Evolutionary conservation across 495 filamentous ascomycete species (phyloP), one percentile per base, ranked within the genome.

Genomic region (Opeltia flavorubescens): DNA sequence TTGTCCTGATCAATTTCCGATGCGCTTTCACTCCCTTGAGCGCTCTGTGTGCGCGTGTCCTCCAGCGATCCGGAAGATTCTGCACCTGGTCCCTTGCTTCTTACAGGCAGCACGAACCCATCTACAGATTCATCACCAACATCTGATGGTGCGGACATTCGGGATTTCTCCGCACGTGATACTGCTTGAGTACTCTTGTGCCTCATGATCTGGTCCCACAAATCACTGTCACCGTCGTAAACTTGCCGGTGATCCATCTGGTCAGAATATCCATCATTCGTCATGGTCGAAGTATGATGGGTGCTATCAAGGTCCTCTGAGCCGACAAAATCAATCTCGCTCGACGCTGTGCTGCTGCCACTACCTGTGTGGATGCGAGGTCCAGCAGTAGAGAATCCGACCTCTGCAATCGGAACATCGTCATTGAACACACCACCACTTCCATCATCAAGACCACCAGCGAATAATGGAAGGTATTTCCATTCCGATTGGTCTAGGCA

Each of bases 401-500:
- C 41, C 24, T 68, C 62, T 7, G 66, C 48, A 5, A 59, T 43
- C 0, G 70, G 69, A 38, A 71, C 59, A 23, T 63, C 50, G 27
- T 67, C 63, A 1, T 57, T 49, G 49, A 70, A 76, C 9, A 76
- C 74, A 5, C 69, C 74, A 3, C 73, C 75, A 1, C 62, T 65
- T 2, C 60, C 73, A 50, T 77, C 75, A 38, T 77, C 71, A 42
- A 67, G 56, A 2, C 74, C 76, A 3, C 69, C 76, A 0, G 74
- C 72, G 68, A 70, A 78, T 8, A 77, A 50, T 0, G 75, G 74
- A 3, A 77, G 59, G 38, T 63, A 77, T 20, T 63, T 66, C 48
- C 58, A 71, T 48, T 80, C 72, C 5, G 67, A 58, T 0, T 75
- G 68, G 1, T 54, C 51, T 1, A 80, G 59, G 33, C 67, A 69